Evolutionary conservation across 768 basidiomycete species (phyloP), one percentile per base, ranked within the genome.

Genomic region (Collybia sordida): DNA sequence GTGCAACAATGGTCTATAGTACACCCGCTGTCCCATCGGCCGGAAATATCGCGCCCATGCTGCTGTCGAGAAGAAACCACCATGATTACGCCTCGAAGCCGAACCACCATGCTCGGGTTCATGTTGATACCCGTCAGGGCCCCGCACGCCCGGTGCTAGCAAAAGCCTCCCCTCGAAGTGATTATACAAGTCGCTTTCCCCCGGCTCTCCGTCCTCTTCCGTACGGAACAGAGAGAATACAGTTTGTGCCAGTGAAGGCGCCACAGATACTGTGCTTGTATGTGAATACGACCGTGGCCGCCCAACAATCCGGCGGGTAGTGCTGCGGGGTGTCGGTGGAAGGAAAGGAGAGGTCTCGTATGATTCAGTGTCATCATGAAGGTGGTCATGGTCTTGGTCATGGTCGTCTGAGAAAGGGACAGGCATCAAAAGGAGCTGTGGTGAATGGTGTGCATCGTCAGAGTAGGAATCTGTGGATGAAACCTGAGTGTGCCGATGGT

Each of bases 201-300:
- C 72, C n/a, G n/a, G n/a, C n/a, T n/a, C n/a, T n/a, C n/a, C n/a
- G n/a, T n/a, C n/a, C 28, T 71, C 71, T 6, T 85, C 82, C 5
- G 72, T 67, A 4, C 76, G 73, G 59, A 90, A 86, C n/a, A 90
- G 73, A 0, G 86, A 88, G 3, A 85, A 59, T 31, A 90, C 66
- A 0, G 85, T 90, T 27, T 86, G 88, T 4, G 81, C 78, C 7
- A 91, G 69, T 2, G 85, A 87, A 4, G 84, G 85, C 2, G 83
- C 77, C 11, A 66, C 72, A 3, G 85, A 88, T 6, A 62, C 70
- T 0, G 64, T 66, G 66, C 84, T 86, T 0, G 79, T 71, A 50
- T 79, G 72, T 1, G 88, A 90, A 46, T 74, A 59, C 2, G 87
- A 78, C 22, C 85, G 78, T 41, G 72, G 75, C 11, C 86, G 68